Evolutionary conservation across 2,329 filamentous ascomycete species (phyloP).

Genomic region (Davidsoniella virescens): DNA sequence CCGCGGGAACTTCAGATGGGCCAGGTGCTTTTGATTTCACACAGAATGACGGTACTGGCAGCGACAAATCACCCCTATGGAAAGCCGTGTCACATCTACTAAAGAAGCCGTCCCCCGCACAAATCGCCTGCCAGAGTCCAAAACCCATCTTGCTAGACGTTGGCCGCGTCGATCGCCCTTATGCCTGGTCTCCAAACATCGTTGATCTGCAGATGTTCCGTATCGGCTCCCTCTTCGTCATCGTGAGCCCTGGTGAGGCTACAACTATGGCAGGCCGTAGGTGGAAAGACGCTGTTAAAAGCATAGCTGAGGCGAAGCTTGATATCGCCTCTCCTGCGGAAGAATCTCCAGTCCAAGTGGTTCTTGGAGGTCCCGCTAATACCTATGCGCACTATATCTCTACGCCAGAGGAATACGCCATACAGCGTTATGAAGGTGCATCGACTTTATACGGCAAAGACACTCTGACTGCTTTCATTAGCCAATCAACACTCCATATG

Average conservation of each 20-base stretch:
- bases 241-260: constrained; percentile 73
- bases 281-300: constrained; percentile 57
- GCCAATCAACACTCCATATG: constrained; percentile 52
- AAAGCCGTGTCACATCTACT: constrained; percentile 55
- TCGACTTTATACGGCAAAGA: constrained; percentile 76
- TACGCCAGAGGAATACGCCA: constrained; percentile 47
- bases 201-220: constrained; percentile 78
- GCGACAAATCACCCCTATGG: constrained; percentile 59
- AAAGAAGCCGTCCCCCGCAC: constrained; percentile 51
- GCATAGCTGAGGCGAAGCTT: constrained; percentile 27
- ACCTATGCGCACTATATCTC: constrained; percentile 50
- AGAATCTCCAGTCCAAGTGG: constrained; percentile 1
- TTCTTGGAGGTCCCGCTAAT: constrained; percentile 48
- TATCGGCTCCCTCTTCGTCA: constrained; percentile 68
- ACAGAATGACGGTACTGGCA: constrained; percentile 61
- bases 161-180: constrained; percentile 61
- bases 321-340: constrained; percentile 36
- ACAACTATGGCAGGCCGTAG: constrained; percentile 84
- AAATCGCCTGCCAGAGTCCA: constrained; percentile 58
- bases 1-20: constrained; percentile 80
- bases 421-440: constrained; percentile 91
- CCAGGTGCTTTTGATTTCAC: constrained; percentile 88
- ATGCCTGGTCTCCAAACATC: constrained; percentile 80
- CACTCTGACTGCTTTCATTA: constrained; percentile 74
- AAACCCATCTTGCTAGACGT: constrained; percentile 84